Percentiles rank a stretch among this genome's conserved stretches.
These are phyloP conservation scores for Teratosphaeria destructans DNA, from an alignment of 2,329 filamentous ascomycete genomes.

Conservation along the genomic window DNA sequence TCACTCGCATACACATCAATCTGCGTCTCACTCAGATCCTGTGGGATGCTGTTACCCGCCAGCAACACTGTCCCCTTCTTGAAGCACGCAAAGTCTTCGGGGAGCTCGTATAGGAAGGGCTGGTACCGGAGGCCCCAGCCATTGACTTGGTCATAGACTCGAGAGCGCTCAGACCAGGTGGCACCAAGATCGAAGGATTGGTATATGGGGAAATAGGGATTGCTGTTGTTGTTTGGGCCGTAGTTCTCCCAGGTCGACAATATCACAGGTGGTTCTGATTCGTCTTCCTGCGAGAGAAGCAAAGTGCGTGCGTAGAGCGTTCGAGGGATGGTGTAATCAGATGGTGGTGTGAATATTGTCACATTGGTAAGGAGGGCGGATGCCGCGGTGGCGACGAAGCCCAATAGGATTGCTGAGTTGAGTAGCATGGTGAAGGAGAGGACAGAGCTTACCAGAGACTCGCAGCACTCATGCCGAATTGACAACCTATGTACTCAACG, in stretches of 20 bases:
- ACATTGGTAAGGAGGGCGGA: constrained; percentile 9
- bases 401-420: neutral
- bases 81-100: constrained; percentile 47
- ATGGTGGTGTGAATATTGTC: constrained; percentile 16
- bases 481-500: neutral
- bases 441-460: neutral
- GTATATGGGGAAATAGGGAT: constrained; percentile 36
- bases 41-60: constrained; percentile 50
- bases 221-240: constrained; percentile 33
- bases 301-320: constrained; percentile 43
- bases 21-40: constrained; percentile 50
- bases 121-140: constrained; percentile 59
- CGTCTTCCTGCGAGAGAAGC: constrained; percentile 30
- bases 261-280: constrained; percentile 21
- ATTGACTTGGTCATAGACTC: constrained; percentile 53
- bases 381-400: neutral
- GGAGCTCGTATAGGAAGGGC: constrained; percentile 56
- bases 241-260: constrained; percentile 48
- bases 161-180: constrained; percentile 54
- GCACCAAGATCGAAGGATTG: constrained; percentile 35
- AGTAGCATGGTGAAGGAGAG: neutral
- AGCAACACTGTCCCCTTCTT: constrained; percentile 53
- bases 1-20: constrained; percentile 59
- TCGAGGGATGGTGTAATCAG: constrained; percentile 24
- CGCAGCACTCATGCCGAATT: neutral